Percentiles rank a stretch among this genome's conserved stretches.
phyloP scores from a whole-genome alignment of 2,329 filamentous ascomycete species.

The Aspergillus melleus region DNA sequence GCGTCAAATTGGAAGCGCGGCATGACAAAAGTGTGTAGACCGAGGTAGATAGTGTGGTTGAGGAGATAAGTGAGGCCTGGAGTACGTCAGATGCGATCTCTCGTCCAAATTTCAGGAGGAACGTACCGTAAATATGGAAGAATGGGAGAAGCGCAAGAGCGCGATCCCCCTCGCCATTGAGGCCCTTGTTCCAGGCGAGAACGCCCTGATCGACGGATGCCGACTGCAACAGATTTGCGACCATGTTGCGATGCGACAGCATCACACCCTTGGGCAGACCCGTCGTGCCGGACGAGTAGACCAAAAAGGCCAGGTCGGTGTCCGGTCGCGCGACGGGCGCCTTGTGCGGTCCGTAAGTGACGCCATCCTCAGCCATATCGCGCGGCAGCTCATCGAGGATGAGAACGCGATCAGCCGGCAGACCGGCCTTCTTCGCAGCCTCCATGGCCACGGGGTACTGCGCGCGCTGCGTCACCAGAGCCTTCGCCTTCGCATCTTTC shows the following conservation, averaged over 20 bases:
- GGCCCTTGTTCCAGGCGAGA: slow-evolving; percentile 3
- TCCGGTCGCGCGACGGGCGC: slow-evolving; percentile 6
- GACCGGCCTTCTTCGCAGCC: slow-evolving; percentile 8
- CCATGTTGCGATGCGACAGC: slow-evolving; percentile 19
- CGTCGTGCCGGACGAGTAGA: slow-evolving; percentile 31
- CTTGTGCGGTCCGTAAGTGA: neutral
- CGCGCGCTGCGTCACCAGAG: slow-evolving; percentile 12
- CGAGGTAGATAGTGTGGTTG: slow-evolving; percentile 14
- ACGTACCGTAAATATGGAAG: slow-evolving; percentile 21
- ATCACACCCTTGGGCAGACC: slow-evolving; percentile 27
- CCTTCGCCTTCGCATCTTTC: slow-evolving; percentile 10
- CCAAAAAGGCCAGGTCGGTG: slow-evolving; percentile 19
- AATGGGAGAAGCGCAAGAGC: slow-evolving; percentile 15
- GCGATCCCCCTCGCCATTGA: slow-evolving; percentile 9
- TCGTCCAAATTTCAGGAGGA: too few species aligned
- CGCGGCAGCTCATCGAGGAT: slow-evolving; percentile 11
- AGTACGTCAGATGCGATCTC: neutral
- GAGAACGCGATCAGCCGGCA: slow-evolving; percentile 10
- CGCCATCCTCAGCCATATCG: neutral
- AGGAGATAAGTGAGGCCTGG: slow-evolving; percentile 16
- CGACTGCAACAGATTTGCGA: slow-evolving; percentile 14
- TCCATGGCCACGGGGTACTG: slow-evolving; percentile 7
- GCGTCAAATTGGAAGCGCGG: slow-evolving; percentile 12
- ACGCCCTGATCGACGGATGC: slow-evolving; percentile 7
- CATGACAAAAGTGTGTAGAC: slow-evolving; percentile 11